Conservation (phyloP, 2,329 filamentous ascomycete genomes). For the Hyphodiscus sp. region DNA sequence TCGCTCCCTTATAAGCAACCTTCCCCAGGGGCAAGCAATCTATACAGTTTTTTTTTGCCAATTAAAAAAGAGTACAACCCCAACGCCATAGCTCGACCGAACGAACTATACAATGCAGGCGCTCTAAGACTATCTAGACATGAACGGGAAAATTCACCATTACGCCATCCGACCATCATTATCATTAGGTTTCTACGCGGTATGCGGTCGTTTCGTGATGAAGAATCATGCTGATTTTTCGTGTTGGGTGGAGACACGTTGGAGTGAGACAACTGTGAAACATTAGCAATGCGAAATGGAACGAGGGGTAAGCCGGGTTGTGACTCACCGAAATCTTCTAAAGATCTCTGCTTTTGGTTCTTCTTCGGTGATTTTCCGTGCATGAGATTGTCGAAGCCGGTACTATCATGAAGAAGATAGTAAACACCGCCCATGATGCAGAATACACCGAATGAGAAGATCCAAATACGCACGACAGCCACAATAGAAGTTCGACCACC, state of each 20-base stretch:
- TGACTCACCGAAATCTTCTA: constrained; percentile 82
- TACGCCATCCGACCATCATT: not conserved
- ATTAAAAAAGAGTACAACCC: not conserved
- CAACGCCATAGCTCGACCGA: not conserved
- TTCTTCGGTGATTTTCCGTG: constrained; percentile 81
- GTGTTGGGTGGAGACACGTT: constrained; percentile 87
- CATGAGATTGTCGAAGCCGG: constrained; percentile 86
- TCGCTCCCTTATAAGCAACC: not conserved
- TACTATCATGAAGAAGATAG: constrained; percentile 75
- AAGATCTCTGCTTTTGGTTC: constrained; percentile 73
- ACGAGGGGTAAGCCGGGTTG: not conserved
- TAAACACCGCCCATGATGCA: constrained; percentile 69
- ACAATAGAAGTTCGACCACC: constrained; percentile 67
- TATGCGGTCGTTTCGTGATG: not conserved
- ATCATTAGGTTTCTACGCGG: not conserved
- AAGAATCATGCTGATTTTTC: constrained; percentile 70
- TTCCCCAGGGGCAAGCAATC: not conserved
- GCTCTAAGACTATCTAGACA: constrained; percentile 1
- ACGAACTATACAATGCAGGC: constrained; percentile 6
- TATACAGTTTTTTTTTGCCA: not conserved
- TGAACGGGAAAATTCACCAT: constrained; percentile 1
- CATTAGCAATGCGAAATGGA: constrained; percentile 39
- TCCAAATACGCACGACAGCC: constrained; percentile 81
- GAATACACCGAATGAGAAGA: constrained; percentile 87
- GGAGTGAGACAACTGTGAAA: constrained; percentile 69